These are phyloP conservation scores for Luvunga scandens DNA, from an alignment of 345 rosid genomes.

Conservation along the genomic window DNA sequence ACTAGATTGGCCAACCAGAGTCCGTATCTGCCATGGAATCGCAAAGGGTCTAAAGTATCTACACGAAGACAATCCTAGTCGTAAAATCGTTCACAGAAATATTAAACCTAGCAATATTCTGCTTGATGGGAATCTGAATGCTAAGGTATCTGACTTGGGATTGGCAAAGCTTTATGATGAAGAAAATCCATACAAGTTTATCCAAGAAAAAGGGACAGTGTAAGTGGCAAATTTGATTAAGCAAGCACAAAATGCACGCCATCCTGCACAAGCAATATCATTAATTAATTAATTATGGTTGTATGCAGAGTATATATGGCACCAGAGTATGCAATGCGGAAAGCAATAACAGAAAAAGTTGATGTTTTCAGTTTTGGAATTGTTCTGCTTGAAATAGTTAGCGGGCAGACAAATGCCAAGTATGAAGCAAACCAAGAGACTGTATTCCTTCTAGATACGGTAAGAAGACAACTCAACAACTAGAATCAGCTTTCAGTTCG, in stretches of 20 bases:
- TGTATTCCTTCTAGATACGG: constrained; percentile 12
- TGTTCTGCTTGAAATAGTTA: constrained; percentile 21
- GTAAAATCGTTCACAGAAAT: constrained; percentile 13
- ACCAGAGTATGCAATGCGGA: constrained; percentile 17
- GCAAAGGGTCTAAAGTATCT: constrained; percentile 19
- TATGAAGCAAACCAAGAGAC: constrained; percentile 4
- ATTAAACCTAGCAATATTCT: constrained; percentile 17
- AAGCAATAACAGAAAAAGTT: constrained; percentile 11
- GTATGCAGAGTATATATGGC: constrained; percentile 17
- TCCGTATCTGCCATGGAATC: constrained; percentile 9
- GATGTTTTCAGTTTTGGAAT: constrained; percentile 25
- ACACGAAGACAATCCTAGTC: constrained; percentile 6
- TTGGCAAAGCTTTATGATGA: no score
- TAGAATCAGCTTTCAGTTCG: no score
- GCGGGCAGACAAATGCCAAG: constrained; percentile 1
- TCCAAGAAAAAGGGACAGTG: no score
- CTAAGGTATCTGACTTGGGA: constrained; percentile 19
- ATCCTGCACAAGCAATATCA: no score
- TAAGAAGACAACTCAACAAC: neutral
- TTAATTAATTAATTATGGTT: no score
- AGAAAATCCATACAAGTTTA: no score
- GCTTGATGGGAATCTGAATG: constrained; percentile 5
- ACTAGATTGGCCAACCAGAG: constrained; percentile 1
- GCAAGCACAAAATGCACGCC: neutral
- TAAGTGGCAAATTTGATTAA: neutral